A percentile compares a stretch with the other conserved stretches of the same genome.
Evolutionary conservation across 1,139 yeast species (phyloP).

Genomic region (Candida tetrigidarum): DNA sequence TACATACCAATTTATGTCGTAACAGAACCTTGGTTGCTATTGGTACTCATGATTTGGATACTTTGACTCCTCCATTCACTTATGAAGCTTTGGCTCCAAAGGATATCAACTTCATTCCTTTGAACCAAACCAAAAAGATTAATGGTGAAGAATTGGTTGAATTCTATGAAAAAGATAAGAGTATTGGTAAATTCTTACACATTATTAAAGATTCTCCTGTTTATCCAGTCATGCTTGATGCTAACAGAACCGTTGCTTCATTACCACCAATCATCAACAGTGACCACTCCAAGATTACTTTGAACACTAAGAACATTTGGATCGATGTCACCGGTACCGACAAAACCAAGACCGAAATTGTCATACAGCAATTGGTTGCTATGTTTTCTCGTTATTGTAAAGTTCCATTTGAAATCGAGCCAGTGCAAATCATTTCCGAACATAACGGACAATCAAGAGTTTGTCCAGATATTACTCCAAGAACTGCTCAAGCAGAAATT

Average conservation of each 20-base stretch:
- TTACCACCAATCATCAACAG: conserved; percentile 98
- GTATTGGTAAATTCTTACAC: conserved; percentile 85
- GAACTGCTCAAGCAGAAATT: conserved; percentile 75
- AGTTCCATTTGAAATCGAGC: conserved; percentile 83
- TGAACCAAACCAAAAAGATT: conserved; percentile 81
- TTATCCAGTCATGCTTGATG: conserved; percentile 87
- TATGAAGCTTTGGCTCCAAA: conserved; percentile 85
- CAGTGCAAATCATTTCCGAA: conserved; percentile 80
- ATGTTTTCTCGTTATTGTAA: conserved; percentile 91
- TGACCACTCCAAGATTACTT: conserved; percentile 83
- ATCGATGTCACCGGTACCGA: conserved; percentile 97
- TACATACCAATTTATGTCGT: conserved; percentile 95
- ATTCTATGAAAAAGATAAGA: conserved; percentile 88
- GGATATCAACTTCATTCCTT: conserved; percentile 79
- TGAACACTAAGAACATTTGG: conserved; percentile 85
- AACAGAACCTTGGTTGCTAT: conserved; percentile 96
- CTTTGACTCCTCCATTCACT: conserved; percentile 81
- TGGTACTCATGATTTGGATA: conserved; percentile 96
- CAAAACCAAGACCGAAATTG: conserved; percentile 88
- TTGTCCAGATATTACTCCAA: conserved; percentile 73
- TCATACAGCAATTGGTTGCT: conserved; percentile 88
- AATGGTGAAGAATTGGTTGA: conserved; percentile 83
- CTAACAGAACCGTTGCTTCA: conserved; percentile 79
- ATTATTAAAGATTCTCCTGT: conserved; percentile 89
- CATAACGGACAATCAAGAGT: conserved; percentile 81